Percentiles rank a stretch among this genome's conserved stretches.
phyloP scores from a whole-genome alignment of 768 basidiomycete genomes.

The Gymnopilus junonius region DNA sequence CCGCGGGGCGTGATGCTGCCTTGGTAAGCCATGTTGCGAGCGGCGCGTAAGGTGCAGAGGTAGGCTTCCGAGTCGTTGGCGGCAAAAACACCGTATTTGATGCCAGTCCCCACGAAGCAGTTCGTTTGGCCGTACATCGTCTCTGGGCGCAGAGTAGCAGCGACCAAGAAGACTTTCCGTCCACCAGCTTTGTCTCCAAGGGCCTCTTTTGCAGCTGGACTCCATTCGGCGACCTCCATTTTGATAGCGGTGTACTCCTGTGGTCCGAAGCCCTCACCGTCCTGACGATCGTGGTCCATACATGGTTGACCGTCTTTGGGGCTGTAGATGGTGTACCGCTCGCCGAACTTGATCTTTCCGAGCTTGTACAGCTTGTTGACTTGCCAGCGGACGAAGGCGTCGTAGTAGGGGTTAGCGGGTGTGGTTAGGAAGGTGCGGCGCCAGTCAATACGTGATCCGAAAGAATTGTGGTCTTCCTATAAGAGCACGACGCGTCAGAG shows the following conservation, averaged over 20 bases:
- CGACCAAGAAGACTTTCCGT: constrained; percentile 89
- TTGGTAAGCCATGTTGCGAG: constrained; percentile 98
- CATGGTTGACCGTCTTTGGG: constrained; percentile 99
- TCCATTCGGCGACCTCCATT: constrained; percentile 92
- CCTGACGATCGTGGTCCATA: constrained; percentile 98
- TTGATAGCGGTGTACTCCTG: constrained; percentile 96
- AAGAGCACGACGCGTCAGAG: not conserved
- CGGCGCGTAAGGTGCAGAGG: constrained; percentile 86
- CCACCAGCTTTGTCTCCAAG: constrained; percentile 73
- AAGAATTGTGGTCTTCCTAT: constrained; percentile 71
- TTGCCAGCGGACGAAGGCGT: constrained; percentile 97
- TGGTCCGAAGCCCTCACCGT: constrained; percentile 93
- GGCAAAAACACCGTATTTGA: constrained; percentile 95
- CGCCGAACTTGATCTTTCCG: constrained; percentile 96
- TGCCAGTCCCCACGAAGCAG: constrained; percentile 88
- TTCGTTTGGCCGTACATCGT: constrained; percentile 99
- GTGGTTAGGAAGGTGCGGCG: constrained; percentile 93
- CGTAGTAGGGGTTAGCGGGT: constrained; percentile 95
- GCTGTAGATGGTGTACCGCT: constrained; percentile 98
- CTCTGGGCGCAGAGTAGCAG: constrained; percentile 94
- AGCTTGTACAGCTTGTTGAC: constrained; percentile 88
- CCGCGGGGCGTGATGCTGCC: constrained; percentile 77
- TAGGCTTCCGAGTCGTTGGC: constrained; percentile 87
- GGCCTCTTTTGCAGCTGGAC: constrained; percentile 63
- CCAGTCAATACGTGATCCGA: constrained; percentile 99